Evolutionary conservation across 495 filamentous ascomycete genomes (phyloP), one percentile per base, ranked within the genome.

Genomic region (Neurospora hispaniola): DNA sequence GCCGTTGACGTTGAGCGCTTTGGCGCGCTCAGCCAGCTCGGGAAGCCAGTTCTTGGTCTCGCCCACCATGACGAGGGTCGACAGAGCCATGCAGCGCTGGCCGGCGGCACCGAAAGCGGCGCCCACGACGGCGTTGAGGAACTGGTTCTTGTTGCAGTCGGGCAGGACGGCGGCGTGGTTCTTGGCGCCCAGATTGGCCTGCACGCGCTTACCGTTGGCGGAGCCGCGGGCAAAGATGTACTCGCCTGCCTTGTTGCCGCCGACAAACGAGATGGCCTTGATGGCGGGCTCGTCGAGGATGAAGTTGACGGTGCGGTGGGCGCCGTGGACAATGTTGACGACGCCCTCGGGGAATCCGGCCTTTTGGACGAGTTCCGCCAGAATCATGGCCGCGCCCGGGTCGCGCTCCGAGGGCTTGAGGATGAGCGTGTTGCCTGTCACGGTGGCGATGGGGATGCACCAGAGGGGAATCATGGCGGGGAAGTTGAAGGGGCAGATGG

Each of bases 401-500:
- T 98, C 96, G 74, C 96, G 92, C 85, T 99, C 96, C 0, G 96
- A 99, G 5, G 96, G 96, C 88, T 99, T 99, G 72, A 99, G 82
- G 76, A 99, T 89, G 73, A 98, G 83, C 39, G 92, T 96, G 85
- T 99, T 99, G 69, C 96, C 96, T 12, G 93, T 96, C 3, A 96
- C 89, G 14, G 94, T 97, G 48, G 96, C 96, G 79, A 98, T 90
- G 23, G 96, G 96, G 71, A 98, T 96, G 71, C 88, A 96, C 96
- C 96, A 99, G 10, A 99, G 86, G 23, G 96, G 96, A 82, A 99
- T 99, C 96, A 99, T 99, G 75, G 96, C 96, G 54, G 96, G 96
- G 85, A 99, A 99, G 85, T 99, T 99, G 81, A 99, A 99, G 23
- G 96, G 96, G 85, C 96, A 99, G 75, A 99, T 99, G 69, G 96